A percentile compares a stretch with the other conserved stretches of the same genome.
phyloP scores from a whole-genome alignment of 768 basidiomycete genomes.

The Sutorius australiensis region DNA sequence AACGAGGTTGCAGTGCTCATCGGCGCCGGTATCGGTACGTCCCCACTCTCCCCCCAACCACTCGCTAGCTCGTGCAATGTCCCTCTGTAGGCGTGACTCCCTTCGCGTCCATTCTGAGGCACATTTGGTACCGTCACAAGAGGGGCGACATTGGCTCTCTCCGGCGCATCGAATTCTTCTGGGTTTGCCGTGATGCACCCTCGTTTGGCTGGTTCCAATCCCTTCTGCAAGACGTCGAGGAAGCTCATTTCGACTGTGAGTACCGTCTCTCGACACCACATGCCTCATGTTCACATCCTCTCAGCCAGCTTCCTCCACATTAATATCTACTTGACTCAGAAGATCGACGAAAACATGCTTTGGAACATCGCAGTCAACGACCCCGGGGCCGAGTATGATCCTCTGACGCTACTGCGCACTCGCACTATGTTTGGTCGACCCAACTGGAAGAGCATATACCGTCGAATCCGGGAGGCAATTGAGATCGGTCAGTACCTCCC shows the following conservation, averaged over 20 bases:
- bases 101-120: slow-evolving; percentile 91
- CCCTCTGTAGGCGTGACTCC: slow-evolving; percentile 72
- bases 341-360: slow-evolving; percentile 80
- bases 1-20: slow-evolving; percentile 87
- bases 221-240: slow-evolving; percentile 83
- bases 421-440: slow-evolving; percentile 92
- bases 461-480: slow-evolving; percentile 69
- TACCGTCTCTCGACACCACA: slow-evolving; percentile 9
- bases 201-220: slow-evolving; percentile 98
- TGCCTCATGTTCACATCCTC: slow-evolving; percentile 10
- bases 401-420: slow-evolving; percentile 81
- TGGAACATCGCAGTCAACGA: slow-evolving; percentile 92
- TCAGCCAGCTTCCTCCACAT: slow-evolving; percentile 89
- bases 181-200: slow-evolving; percentile 92
- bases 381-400: slow-evolving; percentile 81
- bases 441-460: slow-evolving; percentile 82
- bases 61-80: background rate
- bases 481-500: slow-evolving; percentile 80
- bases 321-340: slow-evolving; percentile 86
- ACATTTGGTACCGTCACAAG: slow-evolving; percentile 93
- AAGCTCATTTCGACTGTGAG: slow-evolving; percentile 85
- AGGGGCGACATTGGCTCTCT: slow-evolving; percentile 73
- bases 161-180: slow-evolving; percentile 90
- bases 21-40: slow-evolving; percentile 87
- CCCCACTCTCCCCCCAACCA: background rate